Base-by-base conservation (phyloP, 2,329 filamentous ascomycete species). In the Cladosporium sp. region DNA sequence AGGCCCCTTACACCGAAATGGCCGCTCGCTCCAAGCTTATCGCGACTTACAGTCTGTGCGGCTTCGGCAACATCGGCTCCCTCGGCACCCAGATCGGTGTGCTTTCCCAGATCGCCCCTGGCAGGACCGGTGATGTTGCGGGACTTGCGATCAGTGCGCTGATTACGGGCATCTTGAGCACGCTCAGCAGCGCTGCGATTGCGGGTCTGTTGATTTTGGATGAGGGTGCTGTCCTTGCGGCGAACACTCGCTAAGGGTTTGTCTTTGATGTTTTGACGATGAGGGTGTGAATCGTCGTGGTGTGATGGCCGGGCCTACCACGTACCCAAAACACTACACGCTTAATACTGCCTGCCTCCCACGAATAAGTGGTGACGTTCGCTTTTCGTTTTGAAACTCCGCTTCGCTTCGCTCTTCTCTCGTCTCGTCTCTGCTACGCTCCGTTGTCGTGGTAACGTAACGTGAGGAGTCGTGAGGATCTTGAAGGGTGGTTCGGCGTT, bases 71-170 rank as follows among this genome's bases (percentile, higher is more conserved):
- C 81, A 90, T 96, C 71, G 90, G 91, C 63, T 94, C 91, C 32
- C 85, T 96, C 57, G 92, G 92, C 76, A 94, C 92, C 64, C 92
- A 96, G 79, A 95, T 96, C 67, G 92, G 92, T 81, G 91, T 96
- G 66, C 84, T 96, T 61, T 87, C 89, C 4, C 92, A 96, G 79
- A 86, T 96, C 67, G 89, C 91, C 0, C 92, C 92, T 0, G 83
- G 83, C 4, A 87, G 92, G 53, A 85, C 86, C 43, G 91, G 89
- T 65, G 91, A 95, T 71, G 89, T 96, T 6, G 89, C 91, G 4
- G 84, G 84, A 56, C 84, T 96, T 30, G 92, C 92, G 3, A 65
- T 96, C 23, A 93, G 89, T 34, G 91, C 92, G 6, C 84, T 96
- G 68, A 76, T 93, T 61, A 89, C 91, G 0, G 92, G 93, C 74